Base-by-base conservation (phyloP, 164 flowering plant genomes). In the Amborella trichopoda region DNA sequence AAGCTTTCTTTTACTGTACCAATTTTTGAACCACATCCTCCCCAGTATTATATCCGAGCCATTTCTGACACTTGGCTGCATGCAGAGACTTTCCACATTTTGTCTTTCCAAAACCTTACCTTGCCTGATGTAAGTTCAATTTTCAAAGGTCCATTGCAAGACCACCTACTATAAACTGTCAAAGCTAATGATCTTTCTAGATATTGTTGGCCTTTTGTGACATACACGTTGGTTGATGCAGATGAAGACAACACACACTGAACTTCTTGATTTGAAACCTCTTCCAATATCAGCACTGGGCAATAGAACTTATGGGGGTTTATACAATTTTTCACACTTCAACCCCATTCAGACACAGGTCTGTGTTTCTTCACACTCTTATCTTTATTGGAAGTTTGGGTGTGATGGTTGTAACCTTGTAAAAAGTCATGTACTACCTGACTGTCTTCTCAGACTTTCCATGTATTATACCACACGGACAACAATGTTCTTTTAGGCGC, bases 291-390 rank as follows among this genome's bases (percentile, higher is more conserved):
- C 83, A 54, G 58, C 99, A 30, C 91, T 93, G 37, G 78, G 86
- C 26, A 85, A 83, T 66, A 56, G 48, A 49, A 64, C 48, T 30
- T 88, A 80, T 60, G 87, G 79, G 64, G 72, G 73, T 40, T 55
- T 93, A 61, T 93, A 77, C 69, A 85, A 50, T 3, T 93, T 93
- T 52, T 78, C 99, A 22, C 96, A 93, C 60, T 93, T 93, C 62
- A 93, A 93, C 71, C 99, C 99, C 12, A 93, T 93, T 53, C 99
- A 93, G 66, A 93, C 96, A 25, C 99, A 93, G 96, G 99, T 88
- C 23, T 48, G 59, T 23, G 24, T 17, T 36, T 43, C 24, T 48
- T 28, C 6, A 43, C 10, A 12, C 40, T n/a, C 4, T 37, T 37
- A 6, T 5, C 11, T 6, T 14, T 37, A 6, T 5, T n/a, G n/a